A percentile compares a stretch with the other conserved stretches of the same genome.
Conservation (phyloP, 495 filamentous ascomycete genomes). For the Friedmanniomyces endolithicus region DNA sequence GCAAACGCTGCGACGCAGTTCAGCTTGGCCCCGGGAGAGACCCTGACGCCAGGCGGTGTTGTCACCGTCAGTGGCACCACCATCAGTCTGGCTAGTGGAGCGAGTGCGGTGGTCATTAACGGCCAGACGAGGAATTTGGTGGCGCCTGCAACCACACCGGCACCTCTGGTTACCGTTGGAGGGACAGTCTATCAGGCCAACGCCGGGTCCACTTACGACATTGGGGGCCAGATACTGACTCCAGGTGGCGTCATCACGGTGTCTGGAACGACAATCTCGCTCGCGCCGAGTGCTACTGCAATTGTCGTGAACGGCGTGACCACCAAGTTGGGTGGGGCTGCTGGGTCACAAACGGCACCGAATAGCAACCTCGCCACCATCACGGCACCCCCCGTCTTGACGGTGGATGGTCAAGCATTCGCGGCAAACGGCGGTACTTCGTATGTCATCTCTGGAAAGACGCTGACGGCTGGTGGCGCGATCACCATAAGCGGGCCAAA, state of each 20-base stretch:
- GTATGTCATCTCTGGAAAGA: slow-evolving; percentile 15
- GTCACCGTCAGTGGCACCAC: slow-evolving; percentile 22
- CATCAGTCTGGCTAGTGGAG: slow-evolving; percentile 17
- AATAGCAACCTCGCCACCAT: slow-evolving; percentile 9
- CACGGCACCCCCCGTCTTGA: slow-evolving; percentile 14
- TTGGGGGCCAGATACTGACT: slow-evolving; percentile 25
- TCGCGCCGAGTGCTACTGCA: slow-evolving; percentile 20
- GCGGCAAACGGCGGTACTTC: slow-evolving; percentile 7
- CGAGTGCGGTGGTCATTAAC: slow-evolving; percentile 23
- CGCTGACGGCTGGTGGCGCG: slow-evolving; percentile 16
- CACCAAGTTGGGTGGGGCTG: slow-evolving; percentile 7
- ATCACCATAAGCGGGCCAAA: slow-evolving; percentile 11
- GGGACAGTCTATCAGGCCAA: slow-evolving; percentile 24
- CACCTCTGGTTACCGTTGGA: slow-evolving; percentile 14
- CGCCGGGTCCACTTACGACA: slow-evolving; percentile 23
- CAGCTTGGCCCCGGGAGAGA: slow-evolving; percentile 21
- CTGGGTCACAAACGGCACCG: slow-evolving; percentile 2
- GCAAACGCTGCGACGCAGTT: slow-evolving; percentile 30
- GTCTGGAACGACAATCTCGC: slow-evolving; percentile 24
- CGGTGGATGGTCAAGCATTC: slow-evolving; percentile 8
- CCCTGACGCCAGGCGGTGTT: slow-evolving; percentile 25
- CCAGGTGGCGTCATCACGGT: slow-evolving; percentile 28
- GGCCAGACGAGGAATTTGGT: slow-evolving; percentile 20
- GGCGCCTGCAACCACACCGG: slow-evolving; percentile 13
- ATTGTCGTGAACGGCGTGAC: slow-evolving; percentile 27